These are phyloP conservation scores for Akanthomyces lecanii DNA, from an alignment of 2,329 filamentous ascomycete genomes.

Conservation along the genomic window DNA sequence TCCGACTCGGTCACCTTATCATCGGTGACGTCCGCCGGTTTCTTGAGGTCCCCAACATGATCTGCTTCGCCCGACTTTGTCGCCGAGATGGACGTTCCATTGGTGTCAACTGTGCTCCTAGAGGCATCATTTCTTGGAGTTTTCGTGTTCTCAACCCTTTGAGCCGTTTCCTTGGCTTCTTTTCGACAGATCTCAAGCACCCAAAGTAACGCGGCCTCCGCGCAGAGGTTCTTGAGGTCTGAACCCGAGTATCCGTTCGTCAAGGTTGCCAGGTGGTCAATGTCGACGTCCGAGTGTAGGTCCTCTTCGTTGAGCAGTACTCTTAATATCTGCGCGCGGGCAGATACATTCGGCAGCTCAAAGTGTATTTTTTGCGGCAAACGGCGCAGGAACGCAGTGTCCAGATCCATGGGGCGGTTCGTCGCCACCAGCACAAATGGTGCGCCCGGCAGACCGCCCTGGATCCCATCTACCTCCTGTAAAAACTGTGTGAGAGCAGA, in stretches of 20 bases:
- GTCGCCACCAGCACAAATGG: conserved; percentile 28
- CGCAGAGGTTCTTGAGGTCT: conserved; percentile 47
- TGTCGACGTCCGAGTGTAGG: conserved; percentile 33
- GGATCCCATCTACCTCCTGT: conserved; percentile 26
- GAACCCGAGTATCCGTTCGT: conserved; percentile 48
- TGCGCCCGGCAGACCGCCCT: neutral
- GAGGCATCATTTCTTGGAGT: neutral
- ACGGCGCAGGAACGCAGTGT: conserved; percentile 46
- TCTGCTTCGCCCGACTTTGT: no score
- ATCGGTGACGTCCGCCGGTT: no score
- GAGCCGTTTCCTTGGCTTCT: neutral
- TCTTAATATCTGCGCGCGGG: conserved; percentile 42
- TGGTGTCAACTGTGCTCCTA: no score
- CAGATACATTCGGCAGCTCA: conserved; percentile 42
- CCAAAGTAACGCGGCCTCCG: conserved; percentile 4
- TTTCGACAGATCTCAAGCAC: neutral
- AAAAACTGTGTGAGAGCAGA: conserved; percentile 26
- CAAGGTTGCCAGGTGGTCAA: conserved; percentile 38
- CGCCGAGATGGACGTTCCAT: no score
- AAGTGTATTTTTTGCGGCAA: conserved; percentile 45
- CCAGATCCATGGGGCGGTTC: conserved; percentile 28
- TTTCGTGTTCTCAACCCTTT: no score
- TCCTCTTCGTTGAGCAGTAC: conserved; percentile 46
- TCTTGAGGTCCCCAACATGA: no score
- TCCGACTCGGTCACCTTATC: no score